phyloP scores from a whole-genome alignment of 108 stramenopile species.

The Cyclotella cryptica region DNA sequence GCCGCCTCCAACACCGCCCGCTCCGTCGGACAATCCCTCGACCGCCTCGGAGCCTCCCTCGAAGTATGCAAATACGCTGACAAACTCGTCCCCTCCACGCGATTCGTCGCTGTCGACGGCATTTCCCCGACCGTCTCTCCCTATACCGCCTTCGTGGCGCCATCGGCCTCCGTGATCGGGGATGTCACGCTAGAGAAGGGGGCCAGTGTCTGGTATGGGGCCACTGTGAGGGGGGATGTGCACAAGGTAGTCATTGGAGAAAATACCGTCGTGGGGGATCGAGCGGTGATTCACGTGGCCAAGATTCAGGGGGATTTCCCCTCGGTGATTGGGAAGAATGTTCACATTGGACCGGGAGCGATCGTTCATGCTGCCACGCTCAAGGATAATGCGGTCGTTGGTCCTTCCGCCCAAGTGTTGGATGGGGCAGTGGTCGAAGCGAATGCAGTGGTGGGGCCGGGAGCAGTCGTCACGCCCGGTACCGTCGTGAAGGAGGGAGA shows the following conservation, averaged over 20 bases:
- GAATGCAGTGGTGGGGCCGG: conserved; percentile 82
- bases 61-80: conserved; percentile 88
- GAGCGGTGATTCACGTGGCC: conserved; percentile 95
- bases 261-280: conserved; percentile 86
- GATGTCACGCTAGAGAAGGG: conserved; percentile 79
- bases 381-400: conserved; percentile 77
- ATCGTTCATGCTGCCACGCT: conserved; percentile 93
- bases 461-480: conserved; percentile 86
- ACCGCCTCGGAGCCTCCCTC: conserved; percentile 70
- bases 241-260: conserved; percentile 84
- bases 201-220: conserved; percentile 89
- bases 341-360: conserved; percentile 84
- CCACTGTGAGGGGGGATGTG: conserved; percentile 87
- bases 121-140: conserved; percentile 72
- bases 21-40: conserved; percentile 68
- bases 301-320: conserved; percentile 92
- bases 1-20: conserved; percentile 77
- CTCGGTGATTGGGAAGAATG: conserved; percentile 87
- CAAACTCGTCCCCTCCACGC: conserved; percentile 85
- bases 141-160: conserved; percentile 78
- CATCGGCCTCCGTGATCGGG: conserved; percentile 84
- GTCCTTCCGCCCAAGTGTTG: conserved; percentile 88
- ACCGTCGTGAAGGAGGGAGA: conserved; percentile 81
- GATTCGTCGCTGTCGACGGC: conserved; percentile 88
- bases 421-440: conserved; percentile 88